Conservation (phyloP, 805 yeast species). For the Saturnispora ahearnii region DNA sequence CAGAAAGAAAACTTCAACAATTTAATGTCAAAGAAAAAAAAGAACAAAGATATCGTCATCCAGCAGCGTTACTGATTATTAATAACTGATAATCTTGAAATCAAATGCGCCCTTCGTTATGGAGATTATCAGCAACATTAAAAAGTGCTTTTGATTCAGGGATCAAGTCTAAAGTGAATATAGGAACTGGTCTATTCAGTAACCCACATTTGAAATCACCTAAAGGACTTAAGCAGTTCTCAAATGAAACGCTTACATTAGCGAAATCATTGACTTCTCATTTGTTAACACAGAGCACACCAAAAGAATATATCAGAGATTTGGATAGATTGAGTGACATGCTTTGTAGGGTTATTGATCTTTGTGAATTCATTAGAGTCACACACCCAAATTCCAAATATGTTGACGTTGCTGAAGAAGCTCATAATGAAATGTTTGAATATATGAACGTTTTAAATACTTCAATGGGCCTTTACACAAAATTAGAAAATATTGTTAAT, state of each 20-base stretch:
- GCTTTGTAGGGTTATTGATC: constrained; percentile 85
- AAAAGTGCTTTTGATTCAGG: constrained; percentile 3
- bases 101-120: background rate
- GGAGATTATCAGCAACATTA: constrained; percentile 2
- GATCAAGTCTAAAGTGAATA: constrained; percentile 21
- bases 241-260: constrained; percentile 49
- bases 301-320: constrained; percentile 43
- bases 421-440: constrained; percentile 84
- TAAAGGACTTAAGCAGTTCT: constrained; percentile 58
- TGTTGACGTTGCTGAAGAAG: constrained; percentile 72
- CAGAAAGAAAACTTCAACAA: background rate
- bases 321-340: constrained; percentile 83
- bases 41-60: background rate
- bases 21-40: background rate
- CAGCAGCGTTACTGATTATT: background rate
- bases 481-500: constrained; percentile 46
- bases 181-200: constrained; percentile 52
- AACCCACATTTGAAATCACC: constrained; percentile 66
- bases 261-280: constrained; percentile 55
- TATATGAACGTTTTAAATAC: constrained; percentile 92
- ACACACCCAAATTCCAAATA: constrained; percentile 71
- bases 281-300: constrained; percentile 41
- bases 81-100: background rate
- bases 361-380: constrained; percentile 85
- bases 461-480: constrained; percentile 57